Evolutionary conservation across 768 basidiomycete genomes (phyloP), one percentile per base, ranked within the genome.

Genomic region (Auriculariales sp.): DNA sequence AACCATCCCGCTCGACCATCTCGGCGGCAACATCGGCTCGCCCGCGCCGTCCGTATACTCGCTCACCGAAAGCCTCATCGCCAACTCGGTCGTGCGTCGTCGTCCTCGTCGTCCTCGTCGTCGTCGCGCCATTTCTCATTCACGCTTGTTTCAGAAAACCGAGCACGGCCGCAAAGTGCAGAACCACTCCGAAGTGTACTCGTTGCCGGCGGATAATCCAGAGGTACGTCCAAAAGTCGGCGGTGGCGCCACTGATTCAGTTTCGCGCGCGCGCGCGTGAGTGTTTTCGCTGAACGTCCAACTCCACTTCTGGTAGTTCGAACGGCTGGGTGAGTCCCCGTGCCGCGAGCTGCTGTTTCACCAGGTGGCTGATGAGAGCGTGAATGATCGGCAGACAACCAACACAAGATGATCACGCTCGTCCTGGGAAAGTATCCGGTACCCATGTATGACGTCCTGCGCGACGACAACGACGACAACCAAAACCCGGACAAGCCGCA

Each of bases 141-240:
- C 35, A 15, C 24, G 46, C 32, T 12, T 47, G 27, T 11, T 30
- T 30, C 46, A n/a, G 46, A 34, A 48, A 47, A n/a, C 19, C 14
- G 49, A 45, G 10, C 29, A 29, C 46, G 44, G 31, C 24, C 45
- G 49, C 49, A 9, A 25, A 24, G 61, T 88, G 36, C 87, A 87
- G 64, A 85, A 78, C 54, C 81, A 82, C 55, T 87, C 85, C 1
- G 82, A 87, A 39, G 72, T 88, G 2, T 89, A 89, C 58, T 72
- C 73, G 35, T 67, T 89, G 25, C 83, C 86, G 10, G 86, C 83
- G 25, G 86, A 88, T n/a, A n/a, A n/a, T n/a, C n/a, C n/a, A n/a
- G n/a, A n/a, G n/a, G n/a, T n/a, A n/a, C n/a, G n/a, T n/a, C n/a
- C n/a, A n/a, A n/a, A n/a, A n/a, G n/a, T n/a, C n/a, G n/a, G n/a